Evolutionary conservation across 2,329 filamentous ascomycete species (phyloP).

Genomic region (Beauveria australis): DNA sequence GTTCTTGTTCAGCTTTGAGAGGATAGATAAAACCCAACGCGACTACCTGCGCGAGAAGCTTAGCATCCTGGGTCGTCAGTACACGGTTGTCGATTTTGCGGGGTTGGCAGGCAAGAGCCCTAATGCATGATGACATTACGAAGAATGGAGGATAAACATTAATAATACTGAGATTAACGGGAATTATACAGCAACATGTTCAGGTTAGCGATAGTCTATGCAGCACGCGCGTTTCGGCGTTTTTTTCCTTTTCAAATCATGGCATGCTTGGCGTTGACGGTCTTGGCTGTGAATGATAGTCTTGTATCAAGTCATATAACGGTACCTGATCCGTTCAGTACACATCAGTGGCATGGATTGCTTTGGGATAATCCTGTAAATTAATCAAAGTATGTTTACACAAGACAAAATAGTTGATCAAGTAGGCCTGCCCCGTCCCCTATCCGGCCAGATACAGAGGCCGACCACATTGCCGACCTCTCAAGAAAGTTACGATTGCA

Average conservation of each 20-base stretch:
- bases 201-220: not conserved
- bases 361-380: not conserved
- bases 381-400: not conserved
- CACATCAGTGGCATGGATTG: not conserved
- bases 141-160: too few relatives aligned
- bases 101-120: constrained; percentile 19
- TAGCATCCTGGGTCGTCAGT: constrained; percentile 23
- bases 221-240: not conserved
- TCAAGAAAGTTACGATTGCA: not conserved
- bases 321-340: not conserved
- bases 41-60: constrained; percentile 33
- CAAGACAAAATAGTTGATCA: not conserved
- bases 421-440: not conserved
- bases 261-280: not conserved
- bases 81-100: constrained; percentile 22
- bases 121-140: not conserved
- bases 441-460: not conserved
- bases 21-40: constrained; percentile 36
- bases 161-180: not conserved
- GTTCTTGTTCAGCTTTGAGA: constrained; percentile 41
- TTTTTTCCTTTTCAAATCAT: not conserved
- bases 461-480: not conserved
- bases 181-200: not conserved
- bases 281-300: not conserved
- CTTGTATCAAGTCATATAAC: not conserved